A percentile compares a stretch with the other conserved stretches of the same genome.
These are phyloP conservation scores for Paramyrothecium roridum DNA, from an alignment of 2,329 filamentous ascomycete genomes.

Conservation along the genomic window DNA sequence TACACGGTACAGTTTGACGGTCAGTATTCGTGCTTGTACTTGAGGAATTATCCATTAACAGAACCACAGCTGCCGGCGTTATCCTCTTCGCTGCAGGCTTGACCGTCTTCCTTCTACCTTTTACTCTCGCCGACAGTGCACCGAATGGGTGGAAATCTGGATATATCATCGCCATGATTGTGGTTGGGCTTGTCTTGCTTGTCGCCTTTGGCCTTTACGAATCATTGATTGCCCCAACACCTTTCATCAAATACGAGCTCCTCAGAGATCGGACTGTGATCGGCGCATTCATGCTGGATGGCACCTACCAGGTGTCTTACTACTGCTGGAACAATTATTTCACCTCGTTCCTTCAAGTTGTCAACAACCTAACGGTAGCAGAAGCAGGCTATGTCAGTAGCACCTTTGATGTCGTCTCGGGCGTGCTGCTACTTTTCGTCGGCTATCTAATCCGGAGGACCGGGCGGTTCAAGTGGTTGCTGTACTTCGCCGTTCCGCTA, in stretches of 20 bases:
- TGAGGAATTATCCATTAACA: background rate
- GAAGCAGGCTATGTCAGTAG: conserved; percentile 45
- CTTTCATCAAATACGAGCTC: conserved; percentile 51
- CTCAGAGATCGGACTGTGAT: conserved; percentile 45
- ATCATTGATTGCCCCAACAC: conserved; percentile 46
- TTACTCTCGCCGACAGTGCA: conserved; percentile 44
- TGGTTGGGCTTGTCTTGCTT: conserved; percentile 54
- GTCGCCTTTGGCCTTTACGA: conserved; percentile 52
- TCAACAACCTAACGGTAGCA: conserved; percentile 43
- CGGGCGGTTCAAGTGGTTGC: conserved; percentile 49
- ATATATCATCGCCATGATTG: conserved; percentile 51
- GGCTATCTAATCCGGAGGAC: conserved; percentile 44
- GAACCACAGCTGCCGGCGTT: conserved; percentile 30
- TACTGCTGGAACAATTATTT: conserved; percentile 46
- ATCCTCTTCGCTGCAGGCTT: conserved; percentile 49
- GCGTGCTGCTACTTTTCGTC: conserved; percentile 42
- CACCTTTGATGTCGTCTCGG: conserved; percentile 45
- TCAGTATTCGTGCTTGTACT: conserved; percentile 9
- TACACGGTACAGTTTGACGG: conserved; percentile 56
- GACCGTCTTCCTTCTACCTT: conserved; percentile 57
- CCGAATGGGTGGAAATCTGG: conserved; percentile 43
- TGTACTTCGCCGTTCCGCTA: conserved; percentile 45
- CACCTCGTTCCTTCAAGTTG: conserved; percentile 48
- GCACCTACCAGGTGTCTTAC: conserved; percentile 38
- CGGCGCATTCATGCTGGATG: conserved; percentile 39